Base-by-base conservation (phyloP, 2,329 filamentous ascomycete species). In the Xylariales sp. region DNA sequence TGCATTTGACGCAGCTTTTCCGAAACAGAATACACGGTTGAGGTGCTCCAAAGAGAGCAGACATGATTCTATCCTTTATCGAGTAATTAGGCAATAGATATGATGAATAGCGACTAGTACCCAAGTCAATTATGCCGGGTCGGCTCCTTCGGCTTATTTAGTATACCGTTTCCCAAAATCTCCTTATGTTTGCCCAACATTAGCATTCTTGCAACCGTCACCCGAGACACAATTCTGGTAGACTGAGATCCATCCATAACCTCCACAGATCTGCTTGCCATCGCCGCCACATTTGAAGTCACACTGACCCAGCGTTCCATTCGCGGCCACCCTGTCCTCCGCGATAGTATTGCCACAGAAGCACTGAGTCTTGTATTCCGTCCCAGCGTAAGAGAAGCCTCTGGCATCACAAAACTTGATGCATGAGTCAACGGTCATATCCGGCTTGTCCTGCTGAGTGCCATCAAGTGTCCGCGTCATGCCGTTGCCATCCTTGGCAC, bases 291-390 rank as follows among this genome's bases (percentile, higher is more conserved):
- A 72, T 12, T 58, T 52, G 54, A 63, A 56, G 33, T 54, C 52
- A 50, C 70, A 73, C 38, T 60, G 54, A 12, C 69, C 70, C 38
- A 66, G 53, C 15, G 69, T 56, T n/a, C 66, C 66, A 3, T 58
- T 50, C n/a, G 59, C 54, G 1, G 67, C 69, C 14, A 58, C 53
- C 24, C 61, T 54, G 27, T 58, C 55, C 1, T 44, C 42, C 4
- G 55, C 32, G 3, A 46, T 45, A 3, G 46, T 40, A 41, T 61
- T 56, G 3, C 54, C 55, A 41, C 56, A 58, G 50, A 53, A 56
- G 43, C 52, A 57, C 49, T 57, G 52, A 5, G 42, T 47, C 8
- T 21, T 39, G 42, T 46, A 56, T 39, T 57, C 54, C n/a, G 56
- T 27, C 2, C 54, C 54, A 4, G 54, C 53, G 32, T 49, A 51